Conservation (phyloP, 83 land plant genomes). For the Thuja plicata region DNA sequence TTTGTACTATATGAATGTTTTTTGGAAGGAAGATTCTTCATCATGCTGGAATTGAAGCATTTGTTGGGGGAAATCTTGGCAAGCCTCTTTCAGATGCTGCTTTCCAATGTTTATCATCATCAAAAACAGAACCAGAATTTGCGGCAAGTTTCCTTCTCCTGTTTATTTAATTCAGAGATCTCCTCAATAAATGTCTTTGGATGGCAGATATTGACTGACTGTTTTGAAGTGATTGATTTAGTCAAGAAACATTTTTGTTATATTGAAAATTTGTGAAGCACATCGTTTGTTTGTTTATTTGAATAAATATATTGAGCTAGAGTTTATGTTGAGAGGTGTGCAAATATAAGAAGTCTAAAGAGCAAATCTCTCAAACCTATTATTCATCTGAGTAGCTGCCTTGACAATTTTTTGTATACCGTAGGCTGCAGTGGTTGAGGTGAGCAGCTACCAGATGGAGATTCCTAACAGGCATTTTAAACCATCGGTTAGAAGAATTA, state of each 20-base stretch:
- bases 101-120: slow-evolving; percentile 40
- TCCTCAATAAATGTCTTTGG: background rate
- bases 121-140: slow-evolving; percentile 29
- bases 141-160: slow-evolving; percentile 31
- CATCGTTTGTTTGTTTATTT: background rate
- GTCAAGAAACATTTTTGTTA: background rate
- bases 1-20: background rate
- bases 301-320: background rate
- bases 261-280: background rate
- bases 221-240: background rate
- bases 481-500: slow-evolving; percentile 51
- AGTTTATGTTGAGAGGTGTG: background rate
- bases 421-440: slow-evolving; percentile 76
- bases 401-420: background rate
- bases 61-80: slow-evolving; percentile 76
- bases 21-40: slow-evolving; percentile 42
- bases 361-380: background rate
- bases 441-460: slow-evolving; percentile 83
- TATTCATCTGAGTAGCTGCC: background rate
- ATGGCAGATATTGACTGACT: background rate
- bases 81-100: slow-evolving; percentile 68
- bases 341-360: background rate
- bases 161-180: background rate
- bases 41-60: slow-evolving; percentile 49
- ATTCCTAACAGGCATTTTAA: slow-evolving; percentile 46